Evolutionary conservation across 306 rosid species (phyloP).

Genomic region (Casuarina glauca): DNA sequence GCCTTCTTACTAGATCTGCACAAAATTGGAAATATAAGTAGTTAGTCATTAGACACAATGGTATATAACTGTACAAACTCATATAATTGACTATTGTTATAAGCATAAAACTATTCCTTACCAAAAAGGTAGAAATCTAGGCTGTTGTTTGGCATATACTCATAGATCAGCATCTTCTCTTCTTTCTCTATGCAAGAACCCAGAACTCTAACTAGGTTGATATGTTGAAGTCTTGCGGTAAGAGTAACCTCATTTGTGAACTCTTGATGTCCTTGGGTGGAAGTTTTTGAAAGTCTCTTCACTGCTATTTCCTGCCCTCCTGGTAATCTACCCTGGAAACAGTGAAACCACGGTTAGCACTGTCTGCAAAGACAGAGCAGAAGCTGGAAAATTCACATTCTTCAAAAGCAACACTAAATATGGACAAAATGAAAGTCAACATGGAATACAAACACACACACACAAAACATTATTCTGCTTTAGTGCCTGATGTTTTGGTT

Average conservation of each 20-base stretch:
- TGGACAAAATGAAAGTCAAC: no score
- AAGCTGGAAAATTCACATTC: no score
- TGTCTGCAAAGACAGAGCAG: background rate
- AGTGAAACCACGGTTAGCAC: background rate
- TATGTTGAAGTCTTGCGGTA: constrained; percentile 32
- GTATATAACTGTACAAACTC: no score
- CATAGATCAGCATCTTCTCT: constrained; percentile 40
- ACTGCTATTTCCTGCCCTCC: constrained; percentile 49
- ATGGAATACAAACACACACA: no score
- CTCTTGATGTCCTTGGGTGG: constrained; percentile 42
- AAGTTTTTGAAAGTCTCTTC: constrained; percentile 49
- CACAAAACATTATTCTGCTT: no score
- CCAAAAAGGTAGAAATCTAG: constrained; percentile 40
- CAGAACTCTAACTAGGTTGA: constrained; percentile 52
- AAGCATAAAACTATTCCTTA: constrained; percentile 7
- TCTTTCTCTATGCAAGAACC: constrained; percentile 46
- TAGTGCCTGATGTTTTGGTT: no score
- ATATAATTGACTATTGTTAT: no score
- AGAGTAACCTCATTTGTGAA: no score
- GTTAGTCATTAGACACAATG: constrained; percentile 12
- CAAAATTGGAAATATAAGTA: constrained; percentile 16
- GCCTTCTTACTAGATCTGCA: constrained; percentile 42
- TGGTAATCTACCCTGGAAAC: constrained; percentile 41
- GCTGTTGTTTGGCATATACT: no score
- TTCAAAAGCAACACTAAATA: no score